Percentiles rank a stretch among this genome's conserved stretches.
Evolutionary conservation across 805 yeast genomes (phyloP).

Genomic region (Candida ortonii): DNA sequence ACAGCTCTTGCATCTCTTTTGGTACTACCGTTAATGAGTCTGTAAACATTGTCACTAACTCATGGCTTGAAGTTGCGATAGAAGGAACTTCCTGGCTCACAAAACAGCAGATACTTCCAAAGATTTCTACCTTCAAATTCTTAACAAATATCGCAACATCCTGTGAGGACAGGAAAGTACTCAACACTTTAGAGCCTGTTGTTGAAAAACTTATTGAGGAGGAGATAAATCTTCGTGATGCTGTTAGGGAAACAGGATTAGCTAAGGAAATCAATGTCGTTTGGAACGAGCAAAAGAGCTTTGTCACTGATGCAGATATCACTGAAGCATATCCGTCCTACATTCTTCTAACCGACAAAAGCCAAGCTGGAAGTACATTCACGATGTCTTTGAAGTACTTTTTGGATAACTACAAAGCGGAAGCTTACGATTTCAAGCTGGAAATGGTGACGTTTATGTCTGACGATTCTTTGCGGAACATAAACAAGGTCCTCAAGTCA

Average conservation of each 20-base stretch:
- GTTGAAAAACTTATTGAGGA: slow-evolving; percentile 34
- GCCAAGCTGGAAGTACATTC: slow-evolving; percentile 29
- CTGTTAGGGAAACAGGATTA: slow-evolving; percentile 34
- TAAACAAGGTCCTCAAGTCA: slow-evolving; percentile 36
- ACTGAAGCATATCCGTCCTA: slow-evolving; percentile 53
- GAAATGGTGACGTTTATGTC: slow-evolving; percentile 47
- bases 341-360: slow-evolving; percentile 33
- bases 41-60: slow-evolving; percentile 52
- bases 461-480: slow-evolving; percentile 49
- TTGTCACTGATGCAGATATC: slow-evolving; percentile 53
- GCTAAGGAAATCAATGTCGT: slow-evolving; percentile 30
- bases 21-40: slow-evolving; percentile 59
- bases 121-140: slow-evolving; percentile 49
- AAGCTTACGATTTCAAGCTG: slow-evolving; percentile 27
- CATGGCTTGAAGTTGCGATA: slow-evolving; percentile 52
- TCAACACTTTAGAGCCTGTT: slow-evolving; percentile 33
- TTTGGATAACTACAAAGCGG: slow-evolving; percentile 20
- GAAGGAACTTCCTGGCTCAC: slow-evolving; percentile 52
- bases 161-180: slow-evolving; percentile 39
- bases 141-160: slow-evolving; percentile 45
- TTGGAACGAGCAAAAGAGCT: slow-evolving; percentile 32
- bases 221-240: slow-evolving; percentile 44
- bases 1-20: slow-evolving; percentile 47
- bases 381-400: slow-evolving; percentile 35
- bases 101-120: slow-evolving; percentile 47